A percentile compares a stretch with the other conserved stretches of the same genome.
phyloP scores from a whole-genome alignment of 2,329 filamentous ascomycete species.

The Delphinella strobiligena region DNA sequence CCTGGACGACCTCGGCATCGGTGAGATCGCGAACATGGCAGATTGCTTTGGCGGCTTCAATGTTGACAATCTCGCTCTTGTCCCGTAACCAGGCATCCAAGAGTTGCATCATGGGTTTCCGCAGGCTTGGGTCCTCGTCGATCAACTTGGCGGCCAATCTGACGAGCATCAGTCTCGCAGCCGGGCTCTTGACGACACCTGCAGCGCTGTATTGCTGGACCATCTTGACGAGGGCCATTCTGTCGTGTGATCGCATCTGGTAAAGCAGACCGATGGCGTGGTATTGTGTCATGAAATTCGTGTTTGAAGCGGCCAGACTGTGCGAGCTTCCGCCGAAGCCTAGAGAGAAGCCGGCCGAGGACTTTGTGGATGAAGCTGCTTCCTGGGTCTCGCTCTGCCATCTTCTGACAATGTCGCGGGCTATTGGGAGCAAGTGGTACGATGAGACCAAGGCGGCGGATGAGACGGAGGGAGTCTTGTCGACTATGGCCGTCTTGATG shows the following conservation, averaged over 20 bases:
- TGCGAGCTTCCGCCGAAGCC: conserved; percentile 76
- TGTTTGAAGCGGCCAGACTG: conserved; percentile 60
- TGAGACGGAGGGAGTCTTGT: conserved; percentile 95
- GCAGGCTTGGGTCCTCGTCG: conserved; percentile 77
- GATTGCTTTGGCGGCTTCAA: conserved; percentile 96
- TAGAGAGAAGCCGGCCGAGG: conserved; percentile 77
- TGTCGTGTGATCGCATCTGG: conserved; percentile 93
- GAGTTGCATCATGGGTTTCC: conserved; percentile 94
- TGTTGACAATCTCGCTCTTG: conserved; percentile 99
- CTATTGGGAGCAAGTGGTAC: conserved; percentile 93
- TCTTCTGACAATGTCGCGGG: conserved; percentile 84
- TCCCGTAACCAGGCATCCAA: conserved; percentile 93
- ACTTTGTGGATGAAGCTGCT: conserved; percentile 81
- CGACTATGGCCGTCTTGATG: conserved; percentile 98
- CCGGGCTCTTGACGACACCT: conserved; percentile 88
- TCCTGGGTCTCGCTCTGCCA: conserved; percentile 99
- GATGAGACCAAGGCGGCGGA: conserved; percentile 93
- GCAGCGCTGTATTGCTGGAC: conserved; percentile 95
- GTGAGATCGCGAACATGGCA: conserved; percentile 89
- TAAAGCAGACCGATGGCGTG: conserved; percentile 95
- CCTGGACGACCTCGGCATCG: conserved; percentile 81
- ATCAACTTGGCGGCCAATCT: conserved; percentile 85
- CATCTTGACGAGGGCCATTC: conserved; percentile 99
- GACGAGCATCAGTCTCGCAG: conserved; percentile 84
- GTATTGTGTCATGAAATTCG: conserved; percentile 96